Conservation (phyloP, 2,329 filamentous ascomycete genomes). For the Pseudonectria foliicola region DNA sequence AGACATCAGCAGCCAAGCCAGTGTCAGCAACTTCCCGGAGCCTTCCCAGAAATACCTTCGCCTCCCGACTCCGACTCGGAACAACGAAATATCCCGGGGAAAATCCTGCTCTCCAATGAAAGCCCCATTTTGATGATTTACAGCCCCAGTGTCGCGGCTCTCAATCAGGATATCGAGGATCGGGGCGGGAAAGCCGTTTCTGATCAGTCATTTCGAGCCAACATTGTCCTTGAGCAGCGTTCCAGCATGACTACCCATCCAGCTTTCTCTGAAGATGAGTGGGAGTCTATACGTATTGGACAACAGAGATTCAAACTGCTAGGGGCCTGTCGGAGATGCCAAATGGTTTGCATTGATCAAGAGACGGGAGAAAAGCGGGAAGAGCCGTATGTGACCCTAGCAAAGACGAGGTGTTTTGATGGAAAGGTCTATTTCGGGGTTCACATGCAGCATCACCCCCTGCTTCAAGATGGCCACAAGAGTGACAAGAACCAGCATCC, state of each 20-base stretch:
- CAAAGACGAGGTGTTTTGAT: constrained; percentile 75
- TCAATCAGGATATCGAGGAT: constrained; percentile 65
- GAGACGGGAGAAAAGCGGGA: constrained; percentile 67
- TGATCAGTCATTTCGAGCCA: constrained; percentile 77
- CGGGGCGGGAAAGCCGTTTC: constrained; percentile 58
- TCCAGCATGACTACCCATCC: constrained; percentile 33
- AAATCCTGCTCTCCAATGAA: constrained; percentile 83
- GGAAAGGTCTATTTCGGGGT: constrained; percentile 87
- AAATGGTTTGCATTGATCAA: constrained; percentile 95
- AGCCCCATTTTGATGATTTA: constrained; percentile 86
- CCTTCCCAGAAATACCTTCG: constrained; percentile 47
- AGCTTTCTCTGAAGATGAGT: constrained; percentile 74
- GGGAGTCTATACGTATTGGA: constrained; percentile 63
- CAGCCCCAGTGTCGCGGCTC: constrained; percentile 65
- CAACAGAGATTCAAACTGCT: constrained; percentile 60
- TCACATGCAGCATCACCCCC: constrained; percentile 55
- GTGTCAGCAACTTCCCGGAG: constrained; percentile 38
- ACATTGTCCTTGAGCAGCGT: constrained; percentile 62
- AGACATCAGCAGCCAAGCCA: constrained; percentile 39
- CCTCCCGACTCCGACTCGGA: constrained; percentile 53
- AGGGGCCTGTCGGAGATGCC: constrained; percentile 79
- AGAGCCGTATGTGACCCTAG: constrained; percentile 82
- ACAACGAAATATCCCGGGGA: constrained; percentile 25
- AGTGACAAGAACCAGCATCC: constrained; percentile 20
- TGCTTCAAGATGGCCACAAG: neutral